Evolutionary conservation across 225 moss, liverwort and hornwort genomes (phyloP), one percentile per base, ranked within the genome.

Genomic region (Physcomitrium patens): DNA sequence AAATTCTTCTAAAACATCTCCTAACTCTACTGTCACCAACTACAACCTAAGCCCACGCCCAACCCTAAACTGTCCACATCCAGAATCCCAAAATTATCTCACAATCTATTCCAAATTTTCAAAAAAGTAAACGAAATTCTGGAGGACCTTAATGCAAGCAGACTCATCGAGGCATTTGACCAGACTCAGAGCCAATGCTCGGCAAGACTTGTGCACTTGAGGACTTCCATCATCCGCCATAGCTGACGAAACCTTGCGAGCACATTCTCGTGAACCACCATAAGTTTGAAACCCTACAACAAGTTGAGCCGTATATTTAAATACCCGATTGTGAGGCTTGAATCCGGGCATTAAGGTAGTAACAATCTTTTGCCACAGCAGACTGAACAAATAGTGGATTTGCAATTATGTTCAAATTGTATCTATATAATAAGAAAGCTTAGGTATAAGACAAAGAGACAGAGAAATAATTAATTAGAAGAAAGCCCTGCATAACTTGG

Each of bases 161-260:
- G 74, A 68, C 3, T 63, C n/a, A 55, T 74, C 69, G 16, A 80
- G 74, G 47, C 79, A 75, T 47, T 69, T 69, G 68, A 80, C 74
- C 17, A 80, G 79, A 53, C 68, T 62, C 8, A 80, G 7, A 42
- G 74, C 79, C 59, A 80, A 54, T 3, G 74, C 52, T 4, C 74
- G 62, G 47, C 79, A 80, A 8, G 74, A 74, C 22, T 75, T 80
- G 63, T 63, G 79, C 53, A 73, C 67, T 60, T 63, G 62, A 9
- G 17, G 65, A 8, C 16, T 56, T 1, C 49, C 49, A 50, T 60
- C 48, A 2, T 20, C 72, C 61, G 61, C 72, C 71, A 59, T 54
- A 9, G 23, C 17, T 3, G 58, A 23, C 10, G 45, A 3, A 70
- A 44, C 24, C 31, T 37, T 37, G 31, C 31, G 31, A 37, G 31